Conservation (phyloP, 495 filamentous ascomycete species). For the Xylaria grammica region DNA sequence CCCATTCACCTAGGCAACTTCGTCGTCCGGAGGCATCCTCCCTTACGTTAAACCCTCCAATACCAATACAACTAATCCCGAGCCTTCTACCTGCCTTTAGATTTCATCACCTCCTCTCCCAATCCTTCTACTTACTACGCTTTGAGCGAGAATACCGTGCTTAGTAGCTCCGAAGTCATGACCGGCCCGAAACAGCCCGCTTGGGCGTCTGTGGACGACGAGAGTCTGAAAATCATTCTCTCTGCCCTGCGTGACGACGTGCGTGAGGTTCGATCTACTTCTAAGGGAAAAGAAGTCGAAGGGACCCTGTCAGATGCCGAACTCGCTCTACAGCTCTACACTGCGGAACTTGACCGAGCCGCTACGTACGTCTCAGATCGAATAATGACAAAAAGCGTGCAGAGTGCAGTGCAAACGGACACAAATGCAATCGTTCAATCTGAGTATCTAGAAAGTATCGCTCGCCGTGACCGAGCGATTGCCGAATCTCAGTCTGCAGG, state of each 20-base stretch:
- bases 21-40: no score
- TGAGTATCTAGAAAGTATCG: conserved; percentile 28
- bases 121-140: neutral
- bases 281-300: conserved; percentile 41
- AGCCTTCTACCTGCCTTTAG: neutral
- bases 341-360: conserved; percentile 32
- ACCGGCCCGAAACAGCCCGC: neutral
- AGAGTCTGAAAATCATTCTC: conserved; percentile 25
- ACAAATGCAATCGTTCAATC: conserved; percentile 27
- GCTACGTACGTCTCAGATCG: conserved; percentile 29
- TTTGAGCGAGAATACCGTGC: neutral
- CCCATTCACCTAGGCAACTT: no score
- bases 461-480: conserved; percentile 29
- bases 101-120: neutral
- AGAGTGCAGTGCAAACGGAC: conserved; percentile 38
- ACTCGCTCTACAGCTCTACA: conserved; percentile 34
- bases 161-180: conserved; percentile 1
- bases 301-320: conserved; percentile 35
- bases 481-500: neutral
- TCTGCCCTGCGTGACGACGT: conserved; percentile 38
- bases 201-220: conserved; percentile 17
- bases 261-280: conserved; percentile 23
- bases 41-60: no score
- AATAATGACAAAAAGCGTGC: conserved; percentile 40
- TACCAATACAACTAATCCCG: no score